phyloP scores from a whole-genome alignment of 805 yeast species.

The Candida xyloterini region DNA sequence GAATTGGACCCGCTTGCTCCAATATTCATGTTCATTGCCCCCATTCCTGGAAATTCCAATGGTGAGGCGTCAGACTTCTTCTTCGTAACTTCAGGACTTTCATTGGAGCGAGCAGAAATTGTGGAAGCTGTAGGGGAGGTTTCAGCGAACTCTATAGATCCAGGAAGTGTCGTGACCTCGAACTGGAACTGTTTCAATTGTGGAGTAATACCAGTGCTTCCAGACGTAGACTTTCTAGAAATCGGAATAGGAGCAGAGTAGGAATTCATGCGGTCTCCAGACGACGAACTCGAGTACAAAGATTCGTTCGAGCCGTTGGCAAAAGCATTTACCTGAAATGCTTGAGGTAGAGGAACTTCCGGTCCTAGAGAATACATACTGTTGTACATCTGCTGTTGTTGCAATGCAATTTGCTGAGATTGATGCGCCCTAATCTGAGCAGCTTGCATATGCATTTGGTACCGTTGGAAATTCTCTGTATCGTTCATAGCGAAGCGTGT shows the following conservation, averaged over 20 bases:
- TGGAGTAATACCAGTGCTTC: constrained; percentile 16
- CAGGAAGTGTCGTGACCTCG: constrained; percentile 18
- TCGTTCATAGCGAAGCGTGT: constrained; percentile 17
- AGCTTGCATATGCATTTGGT: constrained; percentile 21
- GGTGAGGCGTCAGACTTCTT: background rate
- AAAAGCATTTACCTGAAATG: constrained; percentile 1
- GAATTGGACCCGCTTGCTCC: background rate
- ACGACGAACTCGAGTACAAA: constrained; percentile 6
- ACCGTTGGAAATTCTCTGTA: constrained; percentile 13
- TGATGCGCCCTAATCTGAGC: constrained; percentile 22
- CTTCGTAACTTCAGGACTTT: constrained; percentile 6
- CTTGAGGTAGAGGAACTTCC: background rate
- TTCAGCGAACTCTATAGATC: constrained; percentile 3
- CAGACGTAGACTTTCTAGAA: background rate
- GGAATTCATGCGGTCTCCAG: background rate
- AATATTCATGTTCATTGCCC: constrained; percentile 1
- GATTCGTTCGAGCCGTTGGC: constrained; percentile 14
- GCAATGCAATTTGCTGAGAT: constrained; percentile 19
- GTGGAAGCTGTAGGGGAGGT: constrained; percentile 20
- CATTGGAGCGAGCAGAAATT: constrained; percentile 20
- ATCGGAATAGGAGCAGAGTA: background rate
- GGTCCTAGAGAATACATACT: constrained; percentile 1
- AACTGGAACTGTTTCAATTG: constrained; percentile 19
- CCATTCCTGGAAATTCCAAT: constrained; percentile 7
- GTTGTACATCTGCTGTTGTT: constrained; percentile 11